Conservation (phyloP, 768 basidiomycete genomes). For the Sutorius australiensis region DNA sequence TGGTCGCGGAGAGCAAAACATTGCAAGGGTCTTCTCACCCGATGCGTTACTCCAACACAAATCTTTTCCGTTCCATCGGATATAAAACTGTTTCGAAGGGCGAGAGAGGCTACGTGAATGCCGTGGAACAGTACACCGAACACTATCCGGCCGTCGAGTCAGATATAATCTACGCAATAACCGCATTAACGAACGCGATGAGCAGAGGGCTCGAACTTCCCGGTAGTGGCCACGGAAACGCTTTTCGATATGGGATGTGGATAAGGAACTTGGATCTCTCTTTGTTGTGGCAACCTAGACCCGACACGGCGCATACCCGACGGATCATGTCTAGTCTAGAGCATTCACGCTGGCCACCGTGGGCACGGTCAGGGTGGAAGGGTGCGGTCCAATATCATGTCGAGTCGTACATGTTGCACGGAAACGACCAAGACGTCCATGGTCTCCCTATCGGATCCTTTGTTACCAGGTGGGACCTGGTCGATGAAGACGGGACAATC, state of each 20-base stretch:
- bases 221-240: neutral
- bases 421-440: neutral
- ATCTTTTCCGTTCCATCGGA: neutral
- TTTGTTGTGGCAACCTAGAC: slow-evolving; percentile 23
- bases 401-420: neutral
- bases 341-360: slow-evolving; percentile 16
- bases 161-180: slow-evolving; percentile 13
- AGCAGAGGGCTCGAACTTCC: neutral
- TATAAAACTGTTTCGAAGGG: neutral
- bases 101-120: slow-evolving; percentile 2
- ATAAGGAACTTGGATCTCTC: slow-evolving; percentile 10
- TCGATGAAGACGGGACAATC: slow-evolving; percentile 8
- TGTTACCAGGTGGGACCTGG: slow-evolving; percentile 15
- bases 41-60: neutral
- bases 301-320: slow-evolving; percentile 2
- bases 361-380: slow-evolving; percentile 27
- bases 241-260: neutral
- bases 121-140: slow-evolving; percentile 10
- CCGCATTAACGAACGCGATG: neutral
- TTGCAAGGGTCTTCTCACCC: slow-evolving; percentile 1
- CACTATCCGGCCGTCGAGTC: slow-evolving; percentile 12
- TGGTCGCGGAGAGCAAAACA: slow-evolving; percentile 16
- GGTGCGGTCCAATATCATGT: slow-evolving; percentile 15
- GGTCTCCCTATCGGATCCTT: slow-evolving; percentile 15
- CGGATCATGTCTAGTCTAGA: neutral